Base-by-base conservation (phyloP, 2,329 filamentous ascomycete genomes). In the Zasmidium citrigriseum region DNA sequence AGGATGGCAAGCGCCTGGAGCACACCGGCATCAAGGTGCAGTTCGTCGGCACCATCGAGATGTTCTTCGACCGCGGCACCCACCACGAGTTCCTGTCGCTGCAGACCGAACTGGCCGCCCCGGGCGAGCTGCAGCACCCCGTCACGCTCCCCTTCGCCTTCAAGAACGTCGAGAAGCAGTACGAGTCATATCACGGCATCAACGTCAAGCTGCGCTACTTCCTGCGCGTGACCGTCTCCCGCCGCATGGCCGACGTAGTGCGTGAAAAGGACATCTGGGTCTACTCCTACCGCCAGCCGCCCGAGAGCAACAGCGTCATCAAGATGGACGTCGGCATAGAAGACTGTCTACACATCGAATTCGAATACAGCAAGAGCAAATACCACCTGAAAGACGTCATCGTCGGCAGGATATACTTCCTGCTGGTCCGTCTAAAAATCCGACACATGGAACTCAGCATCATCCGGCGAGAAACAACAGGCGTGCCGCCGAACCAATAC, bases 251-350 rank as follows among this genome's bases (percentile, higher is more conserved):
- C 69, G 95, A 99, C 73, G 93, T 99, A 58, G 91, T 98, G 70
- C 89, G 96, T 69, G 96, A 99, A 79, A 99, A 99, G 84, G 96
- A 99, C 76, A 89, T 99, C 65, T 99, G 96, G 96, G 96, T 99
- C 56, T 99, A 99, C 82, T 95, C 89, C 64, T 99, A 99, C 83
- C 88, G 93, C 75, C 93, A 98, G 81, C 93, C 95, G 20, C 95
- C 95, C 18, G 95, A 99, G 85, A 96, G 92, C 77, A 99, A 98
- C 82, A 93, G 87, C 78, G 92, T 90, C 67, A 99, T 99, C 82
- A 99, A 99, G 85, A 99, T 99, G 95, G 95, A 99, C 74, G 95
- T 99, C 59, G 95, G 95, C 58, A 99, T 99, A 72, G 95, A 99
- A 79, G 96, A 99, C 80, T 99, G 95, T 75, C 82, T 99, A 68